Evolutionary conservation across 2,329 filamentous ascomycete genomes (phyloP).

Genomic region (Phialemonium atrogriseum): DNA sequence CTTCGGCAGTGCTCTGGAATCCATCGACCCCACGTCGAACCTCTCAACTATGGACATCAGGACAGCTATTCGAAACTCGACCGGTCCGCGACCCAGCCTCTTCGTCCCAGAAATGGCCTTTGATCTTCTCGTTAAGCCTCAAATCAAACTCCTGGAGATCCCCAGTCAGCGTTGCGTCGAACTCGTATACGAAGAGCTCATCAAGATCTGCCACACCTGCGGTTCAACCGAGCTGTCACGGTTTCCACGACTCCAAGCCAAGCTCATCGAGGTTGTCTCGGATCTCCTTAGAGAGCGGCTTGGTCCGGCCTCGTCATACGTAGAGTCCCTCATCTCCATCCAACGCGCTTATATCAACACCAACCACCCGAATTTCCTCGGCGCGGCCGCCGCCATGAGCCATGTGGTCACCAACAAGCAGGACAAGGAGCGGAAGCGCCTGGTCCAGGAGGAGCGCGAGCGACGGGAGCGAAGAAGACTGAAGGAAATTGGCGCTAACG

Average conservation of each 20-base stretch:
- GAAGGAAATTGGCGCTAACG: constrained; percentile 80
- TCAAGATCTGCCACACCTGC: constrained; percentile 99
- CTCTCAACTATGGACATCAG: constrained; percentile 90
- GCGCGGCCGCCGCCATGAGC: constrained; percentile 93
- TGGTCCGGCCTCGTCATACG: constrained; percentile 81
- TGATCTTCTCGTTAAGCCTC: constrained; percentile 93
- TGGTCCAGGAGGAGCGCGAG: constrained; percentile 75
- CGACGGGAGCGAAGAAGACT: constrained; percentile 74
- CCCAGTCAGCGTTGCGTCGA: constrained; percentile 96
- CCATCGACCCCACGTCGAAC: constrained; percentile 93
- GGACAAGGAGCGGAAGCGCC: constrained; percentile 77
- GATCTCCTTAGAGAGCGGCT: constrained; percentile 88
- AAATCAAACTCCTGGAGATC: constrained; percentile 93
- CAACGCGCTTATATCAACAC: constrained; percentile 99
- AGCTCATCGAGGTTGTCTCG: constrained; percentile 96
- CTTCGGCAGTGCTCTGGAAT: constrained; percentile 91
- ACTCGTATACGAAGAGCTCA: constrained; percentile 95
- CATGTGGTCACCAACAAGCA: constrained; percentile 93
- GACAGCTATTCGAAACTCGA: constrained; percentile 96
- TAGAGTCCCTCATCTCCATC: constrained; percentile 94
- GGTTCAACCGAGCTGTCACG: constrained; percentile 88
- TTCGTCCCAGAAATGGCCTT: constrained; percentile 98
- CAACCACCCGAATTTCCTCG: constrained; percentile 97
- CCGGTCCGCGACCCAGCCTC: constrained; percentile 85
- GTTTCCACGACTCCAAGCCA: constrained; percentile 87